phyloP scores from a whole-genome alignment of 164 flowering plant genomes.

The Santalum album region DNA sequence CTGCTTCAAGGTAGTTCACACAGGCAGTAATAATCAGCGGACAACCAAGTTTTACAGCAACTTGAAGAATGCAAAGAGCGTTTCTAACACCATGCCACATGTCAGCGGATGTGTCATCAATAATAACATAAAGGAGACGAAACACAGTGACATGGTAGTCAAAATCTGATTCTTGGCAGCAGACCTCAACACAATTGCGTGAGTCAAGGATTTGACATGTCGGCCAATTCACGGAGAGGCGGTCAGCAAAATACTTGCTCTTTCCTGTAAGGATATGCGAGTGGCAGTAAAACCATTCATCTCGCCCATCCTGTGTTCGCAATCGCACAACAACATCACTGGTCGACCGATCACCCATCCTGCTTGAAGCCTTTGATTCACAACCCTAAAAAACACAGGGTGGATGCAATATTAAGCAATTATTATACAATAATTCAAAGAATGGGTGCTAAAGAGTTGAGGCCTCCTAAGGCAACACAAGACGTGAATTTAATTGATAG shows the following conservation, averaged over 20 bases:
- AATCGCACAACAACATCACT: constrained; percentile 90
- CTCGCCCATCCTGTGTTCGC: constrained; percentile 75
- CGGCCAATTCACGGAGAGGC: constrained; percentile 93
- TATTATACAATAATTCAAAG: not conserved
- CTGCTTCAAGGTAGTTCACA: constrained; percentile 79
- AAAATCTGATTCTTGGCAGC: constrained; percentile 65
- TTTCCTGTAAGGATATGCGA: constrained; percentile 48
- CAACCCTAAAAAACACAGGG: constrained; percentile 8
- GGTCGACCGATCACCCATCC: constrained; percentile 59
- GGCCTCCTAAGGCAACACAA: not conserved
- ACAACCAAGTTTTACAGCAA: constrained; percentile 63
- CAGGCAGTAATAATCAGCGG: constrained; percentile 45
- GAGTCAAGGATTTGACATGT: constrained; percentile 89
- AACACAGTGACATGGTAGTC: constrained; percentile 59
- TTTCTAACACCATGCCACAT: constrained; percentile 58
- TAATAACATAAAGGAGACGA: constrained; percentile 50
- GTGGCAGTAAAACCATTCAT: constrained; percentile 80
- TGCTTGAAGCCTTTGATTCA: constrained; percentile 16
- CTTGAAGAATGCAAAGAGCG: constrained; percentile 72
- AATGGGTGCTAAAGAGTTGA: no score
- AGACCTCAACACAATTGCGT: constrained; percentile 80
- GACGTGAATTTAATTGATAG: no score
- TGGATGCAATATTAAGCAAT: not conserved
- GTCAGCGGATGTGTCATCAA: constrained; percentile 30
- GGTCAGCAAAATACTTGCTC: constrained; percentile 80